phyloP scores from a whole-genome alignment of 1,284 basidiomycete genomes.

The Apiotrichum domesticum region DNA sequence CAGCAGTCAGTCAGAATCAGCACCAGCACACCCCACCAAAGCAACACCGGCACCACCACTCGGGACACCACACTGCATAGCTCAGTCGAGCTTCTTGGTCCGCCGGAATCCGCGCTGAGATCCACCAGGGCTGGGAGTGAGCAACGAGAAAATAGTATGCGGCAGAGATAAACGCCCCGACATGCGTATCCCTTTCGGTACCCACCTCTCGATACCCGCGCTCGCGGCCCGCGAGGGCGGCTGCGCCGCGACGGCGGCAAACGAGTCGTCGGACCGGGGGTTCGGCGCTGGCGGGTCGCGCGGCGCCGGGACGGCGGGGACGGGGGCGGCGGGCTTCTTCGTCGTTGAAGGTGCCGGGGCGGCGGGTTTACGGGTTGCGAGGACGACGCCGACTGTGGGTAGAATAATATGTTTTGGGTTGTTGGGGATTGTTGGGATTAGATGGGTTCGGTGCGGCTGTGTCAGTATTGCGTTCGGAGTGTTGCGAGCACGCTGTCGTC shows the following conservation, averaged over 20 bases:
- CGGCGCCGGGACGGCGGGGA: too few species aligned
- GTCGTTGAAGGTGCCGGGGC: constrained; percentile 11
- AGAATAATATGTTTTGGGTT: background rate
- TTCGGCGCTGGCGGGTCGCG: constrained; percentile 12
- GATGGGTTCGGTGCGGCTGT: background rate
- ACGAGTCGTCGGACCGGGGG: too few species aligned
- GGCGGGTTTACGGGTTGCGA: constrained; percentile 11
- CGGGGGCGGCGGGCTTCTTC: constrained; percentile 14
- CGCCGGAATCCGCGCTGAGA: constrained; percentile 12
- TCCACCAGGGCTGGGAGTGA: too few species aligned
- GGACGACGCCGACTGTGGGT: constrained; percentile 17
- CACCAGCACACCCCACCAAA: too few species aligned
- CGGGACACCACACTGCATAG: background rate
- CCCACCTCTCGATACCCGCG: constrained; percentile 1
- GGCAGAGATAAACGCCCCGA: too few species aligned
- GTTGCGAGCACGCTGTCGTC: too few species aligned
- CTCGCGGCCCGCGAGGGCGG: too few species aligned
- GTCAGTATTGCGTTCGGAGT: background rate
- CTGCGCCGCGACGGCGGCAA: too few species aligned
- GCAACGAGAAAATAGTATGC: too few species aligned
- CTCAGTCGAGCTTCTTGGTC: constrained; percentile 17
- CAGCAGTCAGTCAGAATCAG: too few species aligned
- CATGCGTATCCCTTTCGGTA: too few species aligned
- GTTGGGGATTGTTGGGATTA: background rate
- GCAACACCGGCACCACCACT: too few species aligned